Conservation (phyloP, 1,284 basidiomycete species). For the Peniophora sp. region DNA sequence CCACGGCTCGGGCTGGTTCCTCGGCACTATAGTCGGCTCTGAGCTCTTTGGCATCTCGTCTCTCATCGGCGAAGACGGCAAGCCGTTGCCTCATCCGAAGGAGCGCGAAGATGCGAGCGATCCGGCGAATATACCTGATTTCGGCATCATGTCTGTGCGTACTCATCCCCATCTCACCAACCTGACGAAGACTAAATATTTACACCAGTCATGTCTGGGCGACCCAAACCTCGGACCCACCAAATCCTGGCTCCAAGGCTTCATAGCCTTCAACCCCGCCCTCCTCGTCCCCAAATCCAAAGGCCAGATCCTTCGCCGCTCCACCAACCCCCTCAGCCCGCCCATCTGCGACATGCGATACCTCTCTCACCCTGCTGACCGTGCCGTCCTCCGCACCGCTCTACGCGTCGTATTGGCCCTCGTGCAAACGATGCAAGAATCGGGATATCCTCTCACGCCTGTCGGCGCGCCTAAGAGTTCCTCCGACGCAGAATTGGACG, state of each 20-base stretch:
- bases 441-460: slow-evolving; percentile 8
- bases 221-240: not conserved
- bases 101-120: slow-evolving; percentile 4
- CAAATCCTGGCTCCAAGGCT: slow-evolving; percentile 4
- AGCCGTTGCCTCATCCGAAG: not conserved
- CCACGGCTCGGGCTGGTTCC: slow-evolving; percentile 7
- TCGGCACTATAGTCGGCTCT: slow-evolving; percentile 6
- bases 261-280: slow-evolving; percentile 4
- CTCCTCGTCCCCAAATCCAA: slow-evolving; percentile 4
- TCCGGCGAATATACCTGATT: slow-evolving; percentile 9
- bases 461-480: slow-evolving; percentile 4
- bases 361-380: slow-evolving; percentile 18
- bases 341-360: slow-evolving; percentile 27
- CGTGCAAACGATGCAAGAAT: slow-evolving; percentile 18
- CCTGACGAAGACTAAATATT: too few relatives aligned
- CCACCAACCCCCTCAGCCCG: slow-evolving; percentile 21
- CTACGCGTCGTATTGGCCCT: slow-evolving; percentile 26
- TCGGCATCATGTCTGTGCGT: slow-evolving; percentile 11
- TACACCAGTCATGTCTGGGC: too few relatives aligned
- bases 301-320: slow-evolving; percentile 15
- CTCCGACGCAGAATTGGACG: slow-evolving; percentile 8
- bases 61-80: slow-evolving; percentile 4
- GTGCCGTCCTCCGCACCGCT: slow-evolving; percentile 22
- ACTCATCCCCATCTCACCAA: not conserved
- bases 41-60: slow-evolving; percentile 9